These are phyloP conservation scores for Yamadazyma atlantica DNA, from an alignment of 1,139 yeast genomes.

Conservation along the genomic window DNA sequence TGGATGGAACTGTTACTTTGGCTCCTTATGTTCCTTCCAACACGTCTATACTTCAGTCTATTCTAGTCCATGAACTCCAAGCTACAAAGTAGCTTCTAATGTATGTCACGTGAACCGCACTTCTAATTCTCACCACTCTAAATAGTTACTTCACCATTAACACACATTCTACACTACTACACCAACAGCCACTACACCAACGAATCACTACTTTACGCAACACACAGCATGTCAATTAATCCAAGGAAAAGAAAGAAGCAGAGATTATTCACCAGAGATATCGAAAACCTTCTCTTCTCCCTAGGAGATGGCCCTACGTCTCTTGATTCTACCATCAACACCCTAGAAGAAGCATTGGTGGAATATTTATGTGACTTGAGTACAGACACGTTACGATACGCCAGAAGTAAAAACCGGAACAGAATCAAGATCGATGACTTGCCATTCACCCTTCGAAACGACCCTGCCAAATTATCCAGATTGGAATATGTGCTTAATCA, in stretches of 20 bases:
- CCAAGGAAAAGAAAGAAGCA: constrained; percentile 31
- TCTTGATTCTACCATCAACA: constrained; percentile 70
- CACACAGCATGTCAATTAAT: constrained; percentile 9
- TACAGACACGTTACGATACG: constrained; percentile 22
- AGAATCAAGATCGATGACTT: constrained; percentile 86
- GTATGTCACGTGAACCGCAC: no score
- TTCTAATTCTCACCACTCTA: no score
- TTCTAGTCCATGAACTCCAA: not conserved
- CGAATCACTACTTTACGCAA: not conserved
- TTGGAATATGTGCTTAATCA: constrained; percentile 75
- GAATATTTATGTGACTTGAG: constrained; percentile 69
- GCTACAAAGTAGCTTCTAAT: not conserved
- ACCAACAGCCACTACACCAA: not conserved
- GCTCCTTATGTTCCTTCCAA: not conserved
- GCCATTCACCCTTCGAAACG: constrained; percentile 80
- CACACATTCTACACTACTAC: no score
- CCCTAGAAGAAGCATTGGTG: constrained; percentile 80
- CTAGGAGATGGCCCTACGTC: constrained; percentile 86
- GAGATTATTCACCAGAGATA: constrained; percentile 58
- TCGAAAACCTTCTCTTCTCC: constrained; percentile 75
- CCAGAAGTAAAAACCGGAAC: constrained; percentile 49
- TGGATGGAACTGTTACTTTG: not conserved
- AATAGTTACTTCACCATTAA: no score
- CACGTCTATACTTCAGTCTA: constrained; percentile 1
- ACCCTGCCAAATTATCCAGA: constrained; percentile 81